A percentile compares a stretch with the other conserved stretches of the same genome.
phyloP scores from a whole-genome alignment of 306 rosid genomes.

The Chamaecrista fasciculata region DNA sequence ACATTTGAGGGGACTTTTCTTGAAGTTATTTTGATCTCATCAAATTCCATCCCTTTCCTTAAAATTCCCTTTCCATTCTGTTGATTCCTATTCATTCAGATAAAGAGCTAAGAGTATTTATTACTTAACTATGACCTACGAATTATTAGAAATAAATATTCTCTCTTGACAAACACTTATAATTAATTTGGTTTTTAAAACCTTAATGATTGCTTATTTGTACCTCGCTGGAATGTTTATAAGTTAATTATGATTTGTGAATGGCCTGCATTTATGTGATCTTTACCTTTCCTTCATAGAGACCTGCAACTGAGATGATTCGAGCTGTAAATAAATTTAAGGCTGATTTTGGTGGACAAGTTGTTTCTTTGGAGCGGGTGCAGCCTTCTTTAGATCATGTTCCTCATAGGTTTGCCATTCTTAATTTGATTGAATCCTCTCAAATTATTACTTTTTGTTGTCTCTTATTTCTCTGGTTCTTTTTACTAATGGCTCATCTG shows the following conservation, averaged over 20 bases:
- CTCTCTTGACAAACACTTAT: background rate
- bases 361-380: conserved; percentile 91
- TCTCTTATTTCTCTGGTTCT: background rate
- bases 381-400: conserved; percentile 98
- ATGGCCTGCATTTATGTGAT: conserved; percentile 18
- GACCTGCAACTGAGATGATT: conserved; percentile 80
- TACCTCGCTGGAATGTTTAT: conserved; percentile 26
- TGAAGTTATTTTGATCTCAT: too few species aligned
- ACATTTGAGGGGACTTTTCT: too few species aligned
- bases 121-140: background rate
- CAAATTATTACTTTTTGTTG: background rate
- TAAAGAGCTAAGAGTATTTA: background rate
- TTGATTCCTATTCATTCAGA: background rate
- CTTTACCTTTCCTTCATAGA: conserved; percentile 38
- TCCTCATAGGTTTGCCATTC: conserved; percentile 68
- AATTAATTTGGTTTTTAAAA: conserved; percentile 15
- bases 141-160: background rate
- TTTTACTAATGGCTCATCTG: background rate
- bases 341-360: conserved; percentile 87
- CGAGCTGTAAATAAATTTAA: conserved; percentile 91
- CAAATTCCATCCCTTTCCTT: background rate
- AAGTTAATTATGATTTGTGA: background rate
- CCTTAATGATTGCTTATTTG: background rate
- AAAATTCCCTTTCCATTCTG: background rate
- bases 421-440: background rate